Conservation (phyloP, 106 monocot genomes). For the Narthecium ossifragum region DNA sequence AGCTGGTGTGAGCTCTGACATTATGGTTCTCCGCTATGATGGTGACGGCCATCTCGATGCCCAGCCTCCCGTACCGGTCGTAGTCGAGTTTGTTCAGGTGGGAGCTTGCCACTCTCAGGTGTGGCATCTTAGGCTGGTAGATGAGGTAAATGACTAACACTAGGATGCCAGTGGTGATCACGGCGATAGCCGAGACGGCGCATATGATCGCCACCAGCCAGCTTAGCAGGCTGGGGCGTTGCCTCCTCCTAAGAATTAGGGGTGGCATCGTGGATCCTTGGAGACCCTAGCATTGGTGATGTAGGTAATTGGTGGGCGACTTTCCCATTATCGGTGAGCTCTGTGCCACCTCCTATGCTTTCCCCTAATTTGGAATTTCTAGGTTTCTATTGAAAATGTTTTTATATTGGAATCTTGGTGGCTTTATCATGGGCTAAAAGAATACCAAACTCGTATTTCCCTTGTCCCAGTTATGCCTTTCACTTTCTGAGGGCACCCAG, state of each 20-base stretch:
- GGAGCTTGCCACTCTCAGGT: conserved; percentile 33
- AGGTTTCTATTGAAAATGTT: too few relatives aligned
- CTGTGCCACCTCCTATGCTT: too few relatives aligned
- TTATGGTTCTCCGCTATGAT: conserved; percentile 63
- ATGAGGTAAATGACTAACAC: conserved; percentile 55
- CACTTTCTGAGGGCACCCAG: background rate
- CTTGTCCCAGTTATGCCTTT: background rate
- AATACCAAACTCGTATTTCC: conserved; percentile 3
- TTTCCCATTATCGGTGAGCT: too few relatives aligned
- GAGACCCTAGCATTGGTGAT: background rate
- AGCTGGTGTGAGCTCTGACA: conserved; percentile 25
- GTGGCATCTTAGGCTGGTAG: conserved; percentile 65
- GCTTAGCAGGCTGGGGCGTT: conserved; percentile 32
- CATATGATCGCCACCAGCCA: conserved; percentile 62
- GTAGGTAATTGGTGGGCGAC: too few relatives aligned
- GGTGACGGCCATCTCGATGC: conserved; percentile 23
- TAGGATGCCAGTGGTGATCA: conserved; percentile 46
- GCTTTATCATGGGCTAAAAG: conserved; percentile 1
- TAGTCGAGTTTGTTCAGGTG: conserved; percentile 47
- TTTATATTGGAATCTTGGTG: conserved; percentile 3
- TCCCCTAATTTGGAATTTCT: too few relatives aligned
- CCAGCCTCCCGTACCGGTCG: conserved; percentile 54
- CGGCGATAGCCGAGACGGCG: conserved; percentile 44
- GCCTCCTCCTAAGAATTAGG: background rate
- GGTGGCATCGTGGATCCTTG: conserved; percentile 2